Evolutionary conservation across 1,284 basidiomycete species (phyloP).

Genomic region (Cystobasidium pallidum): DNA sequence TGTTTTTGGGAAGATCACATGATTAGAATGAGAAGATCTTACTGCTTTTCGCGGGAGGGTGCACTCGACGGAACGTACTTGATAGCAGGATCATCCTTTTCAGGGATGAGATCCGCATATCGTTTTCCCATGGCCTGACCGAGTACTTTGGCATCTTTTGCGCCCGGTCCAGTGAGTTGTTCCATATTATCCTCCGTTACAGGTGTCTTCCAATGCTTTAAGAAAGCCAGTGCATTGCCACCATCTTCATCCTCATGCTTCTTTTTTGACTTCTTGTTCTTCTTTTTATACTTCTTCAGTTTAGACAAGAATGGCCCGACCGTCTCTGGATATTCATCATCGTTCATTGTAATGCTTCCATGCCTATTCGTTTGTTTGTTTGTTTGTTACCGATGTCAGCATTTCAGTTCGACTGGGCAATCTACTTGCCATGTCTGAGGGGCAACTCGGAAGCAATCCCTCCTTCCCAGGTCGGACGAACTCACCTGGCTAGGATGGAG

Average conservation of each 20-base stretch:
- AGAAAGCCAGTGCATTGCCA: slow-evolving; percentile 55
- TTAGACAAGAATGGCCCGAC: slow-evolving; percentile 59
- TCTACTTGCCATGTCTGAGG: no score
- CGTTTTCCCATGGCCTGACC: slow-evolving; percentile 56
- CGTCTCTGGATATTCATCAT: slow-evolving; percentile 58
- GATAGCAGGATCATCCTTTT: slow-evolving; percentile 45
- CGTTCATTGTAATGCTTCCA: slow-evolving; percentile 58
- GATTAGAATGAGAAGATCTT: no score
- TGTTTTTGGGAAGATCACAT: slow-evolving; percentile 45
- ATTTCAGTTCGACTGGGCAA: no score
- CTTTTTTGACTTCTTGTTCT: slow-evolving; percentile 47
- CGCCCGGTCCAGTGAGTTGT: slow-evolving; percentile 62
- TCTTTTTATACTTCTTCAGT: slow-evolving; percentile 51
- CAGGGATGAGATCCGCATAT: slow-evolving; percentile 57
- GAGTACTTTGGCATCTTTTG: slow-evolving; percentile 56
- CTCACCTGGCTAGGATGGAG: slow-evolving; percentile 48
- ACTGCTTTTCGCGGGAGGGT: background rate
- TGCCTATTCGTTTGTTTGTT: no score
- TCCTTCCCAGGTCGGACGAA: background rate
- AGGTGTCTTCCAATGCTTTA: slow-evolving; percentile 57
- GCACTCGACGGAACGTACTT: slow-evolving; percentile 47
- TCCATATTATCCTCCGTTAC: slow-evolving; percentile 74
- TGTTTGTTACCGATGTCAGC: no score
- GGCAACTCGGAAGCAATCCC: no score
- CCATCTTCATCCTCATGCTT: slow-evolving; percentile 2